phyloP scores from a whole-genome alignment of 1,284 basidiomycete genomes.

The Inonotus hispidus region DNA sequence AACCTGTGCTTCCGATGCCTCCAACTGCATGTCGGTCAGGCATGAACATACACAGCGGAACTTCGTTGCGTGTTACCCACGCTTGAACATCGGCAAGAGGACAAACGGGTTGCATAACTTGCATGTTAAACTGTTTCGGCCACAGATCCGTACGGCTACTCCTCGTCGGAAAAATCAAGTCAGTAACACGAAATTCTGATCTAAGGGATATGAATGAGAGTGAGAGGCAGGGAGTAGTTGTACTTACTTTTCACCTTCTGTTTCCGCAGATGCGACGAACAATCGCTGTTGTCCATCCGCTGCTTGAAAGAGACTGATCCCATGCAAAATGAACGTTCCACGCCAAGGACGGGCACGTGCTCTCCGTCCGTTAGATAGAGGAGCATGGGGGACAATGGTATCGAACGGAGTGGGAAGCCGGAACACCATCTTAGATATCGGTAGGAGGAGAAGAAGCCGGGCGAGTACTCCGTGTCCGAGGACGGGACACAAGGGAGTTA shows the following conservation, averaged over 20 bases:
- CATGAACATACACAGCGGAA: constrained; percentile 57
- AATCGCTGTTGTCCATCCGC: constrained; percentile 44
- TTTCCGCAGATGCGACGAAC: constrained; percentile 56
- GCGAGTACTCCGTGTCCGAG: no score
- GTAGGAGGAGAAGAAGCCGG: no score
- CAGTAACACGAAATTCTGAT: neutral
- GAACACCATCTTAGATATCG: constrained; percentile 40
- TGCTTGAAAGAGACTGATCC: constrained; percentile 35
- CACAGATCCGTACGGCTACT: constrained; percentile 36
- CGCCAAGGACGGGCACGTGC: constrained; percentile 44
- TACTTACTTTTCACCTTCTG: constrained; percentile 55
- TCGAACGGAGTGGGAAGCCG: constrained; percentile 56
- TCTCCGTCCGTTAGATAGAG: constrained; percentile 21
- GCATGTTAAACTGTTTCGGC: constrained; percentile 47
- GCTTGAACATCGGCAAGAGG: constrained; percentile 42
- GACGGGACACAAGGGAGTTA: neutral
- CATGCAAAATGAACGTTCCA: constrained; percentile 44
- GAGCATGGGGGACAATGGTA: constrained; percentile 48
- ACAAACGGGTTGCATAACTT: constrained; percentile 37
- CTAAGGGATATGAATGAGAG: neutral
- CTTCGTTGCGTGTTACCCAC: constrained; percentile 41
- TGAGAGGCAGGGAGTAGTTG: neutral
- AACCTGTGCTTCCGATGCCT: constrained; percentile 20
- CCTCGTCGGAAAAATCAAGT: constrained; percentile 20
- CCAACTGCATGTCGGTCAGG: constrained; percentile 50